Base-by-base conservation (phyloP, 345 rosid genomes). In the Nasturtium officinale region DNA sequence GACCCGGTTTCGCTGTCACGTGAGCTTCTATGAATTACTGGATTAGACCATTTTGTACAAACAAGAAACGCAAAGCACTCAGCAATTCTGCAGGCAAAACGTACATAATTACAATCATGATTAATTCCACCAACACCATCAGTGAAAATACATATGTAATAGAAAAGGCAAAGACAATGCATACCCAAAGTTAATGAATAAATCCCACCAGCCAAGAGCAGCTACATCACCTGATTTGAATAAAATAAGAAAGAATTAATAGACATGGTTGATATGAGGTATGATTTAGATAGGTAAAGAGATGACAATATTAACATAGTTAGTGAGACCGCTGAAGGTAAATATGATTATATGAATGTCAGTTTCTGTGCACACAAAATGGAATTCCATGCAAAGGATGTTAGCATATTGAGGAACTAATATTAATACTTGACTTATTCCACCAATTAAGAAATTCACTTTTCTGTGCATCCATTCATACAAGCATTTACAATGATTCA, bases 151-250 rank as follows among this genome's bases (percentile, higher is more conserved):
- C 35, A 65, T 11, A 8, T 65, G 21, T 35, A 20, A 13, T 56
- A 40, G 20, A 61, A 60, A 21, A 61, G 51, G 71, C 40, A 77
- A 46, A 73, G 43, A 43, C 47, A 74, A 71, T 46, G 62, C 50
- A 46, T 79, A 90, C 98, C 98, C 89, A 73, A 92, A 92, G 79
- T 88, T 92, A 66, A 90, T 84, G 78, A 92, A 92, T 80, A 92
- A 80, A 74, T 88, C 94, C 97, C 98, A 92, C 98, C 98, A 92
- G 80, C 97, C 90, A 81, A 92, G 92, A 79, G 97, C 86, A 75
- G 93, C 89, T 4, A 90, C 87, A 76, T 84, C 90, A 55, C 98
- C 98, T 94, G 57, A 72, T 68, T 50, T 43, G 11, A 71, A 20
- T 67, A 16, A 40, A 55, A 37, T 18, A 50, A 17, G 61, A 66